Evolutionary conservation across 352 stramenopile genomes (phyloP), one percentile per base, ranked within the genome.

Genomic region (Phytophthora parvispora): DNA sequence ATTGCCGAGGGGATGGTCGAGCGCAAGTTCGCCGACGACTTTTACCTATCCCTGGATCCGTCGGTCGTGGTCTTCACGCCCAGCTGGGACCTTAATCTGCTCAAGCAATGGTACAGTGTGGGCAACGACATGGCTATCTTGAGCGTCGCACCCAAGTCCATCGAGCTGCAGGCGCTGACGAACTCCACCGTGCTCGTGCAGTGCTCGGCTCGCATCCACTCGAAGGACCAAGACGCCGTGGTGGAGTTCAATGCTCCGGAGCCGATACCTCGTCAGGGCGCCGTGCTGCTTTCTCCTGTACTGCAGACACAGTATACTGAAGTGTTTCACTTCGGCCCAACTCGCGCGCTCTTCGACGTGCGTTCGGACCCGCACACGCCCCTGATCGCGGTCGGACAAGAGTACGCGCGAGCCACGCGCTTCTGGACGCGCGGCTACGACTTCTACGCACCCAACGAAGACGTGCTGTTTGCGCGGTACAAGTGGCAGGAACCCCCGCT

Each of bases 341-440:
- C 84, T 18, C 73, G 56, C 7, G 80, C 87, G 5, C 73, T 97
- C 12, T 62, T 89, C 22, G 74, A 73, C 24, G 83, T 95, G 50
- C 90, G 86, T 9, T 95, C 90, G 1, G 90, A 97, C 53, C 86
- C 90, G 5, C 72, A 94, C 60, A 84, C 89, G 2, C 58, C 82
- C n/a, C 52, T 86, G 27, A 56, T 92, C 22, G 79, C 69, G 1
- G 76, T 91, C 47, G 90, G 88, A 18, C 61, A 86, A 64, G 89
- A 95, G 38, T 97, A 94, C 64, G 78, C 82, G 50, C 87, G 90
- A 18, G 90, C 90, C 2, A 81, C 87, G 27, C 87, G 90, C 27
- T 97, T 95, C 65, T 97, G 90, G 90, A 97, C 90, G 28, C 73
- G 77, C 18, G 90, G 88, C 28, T 96, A 92, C 72, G 90, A 97